Percentiles rank a stretch among this genome's conserved stretches.
Conservation (phyloP, 116 monocot species). For the Dioscorea cayenensis region DNA sequence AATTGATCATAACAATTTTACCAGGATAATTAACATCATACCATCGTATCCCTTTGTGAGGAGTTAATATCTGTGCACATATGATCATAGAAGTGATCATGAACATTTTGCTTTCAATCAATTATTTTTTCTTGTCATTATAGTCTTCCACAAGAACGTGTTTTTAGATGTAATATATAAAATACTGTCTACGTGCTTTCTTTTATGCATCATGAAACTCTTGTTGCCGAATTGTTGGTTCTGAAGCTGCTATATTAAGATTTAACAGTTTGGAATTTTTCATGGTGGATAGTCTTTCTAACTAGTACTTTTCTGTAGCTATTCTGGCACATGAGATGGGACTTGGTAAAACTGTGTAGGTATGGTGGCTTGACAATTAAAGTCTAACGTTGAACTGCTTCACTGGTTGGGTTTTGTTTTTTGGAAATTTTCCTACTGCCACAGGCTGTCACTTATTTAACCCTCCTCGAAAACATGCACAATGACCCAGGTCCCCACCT, state of each 20-base stretch:
- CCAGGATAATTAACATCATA: too few species aligned
- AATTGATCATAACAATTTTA: too few species aligned
- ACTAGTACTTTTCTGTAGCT: constrained; percentile 37
- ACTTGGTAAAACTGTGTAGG: constrained; percentile 97
- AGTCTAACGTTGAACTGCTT: neutral
- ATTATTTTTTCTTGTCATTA: neutral
- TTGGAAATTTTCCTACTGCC: constrained; percentile 10
- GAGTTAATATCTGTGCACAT: too few species aligned
- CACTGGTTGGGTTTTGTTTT: constrained; percentile 2
- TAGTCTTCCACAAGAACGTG: neutral
- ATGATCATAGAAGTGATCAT: too few species aligned
- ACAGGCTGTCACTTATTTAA: constrained; percentile 92
- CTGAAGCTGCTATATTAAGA: neutral
- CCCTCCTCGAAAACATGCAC: constrained; percentile 66
- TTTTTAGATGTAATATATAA: neutral
- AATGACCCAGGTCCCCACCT: constrained; percentile 95
- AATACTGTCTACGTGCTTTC: too few species aligned
- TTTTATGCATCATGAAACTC: neutral
- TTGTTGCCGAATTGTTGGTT: neutral
- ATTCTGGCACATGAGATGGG: constrained; percentile 99
- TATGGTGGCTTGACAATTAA: constrained; percentile 10
- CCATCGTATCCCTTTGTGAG: too few species aligned
- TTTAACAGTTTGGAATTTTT: neutral
- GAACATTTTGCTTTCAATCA: too few species aligned
- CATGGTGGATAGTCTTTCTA: neutral